Evolutionary conservation across 345 rosid species (phyloP).

Genomic region (Brassica nigra): DNA sequence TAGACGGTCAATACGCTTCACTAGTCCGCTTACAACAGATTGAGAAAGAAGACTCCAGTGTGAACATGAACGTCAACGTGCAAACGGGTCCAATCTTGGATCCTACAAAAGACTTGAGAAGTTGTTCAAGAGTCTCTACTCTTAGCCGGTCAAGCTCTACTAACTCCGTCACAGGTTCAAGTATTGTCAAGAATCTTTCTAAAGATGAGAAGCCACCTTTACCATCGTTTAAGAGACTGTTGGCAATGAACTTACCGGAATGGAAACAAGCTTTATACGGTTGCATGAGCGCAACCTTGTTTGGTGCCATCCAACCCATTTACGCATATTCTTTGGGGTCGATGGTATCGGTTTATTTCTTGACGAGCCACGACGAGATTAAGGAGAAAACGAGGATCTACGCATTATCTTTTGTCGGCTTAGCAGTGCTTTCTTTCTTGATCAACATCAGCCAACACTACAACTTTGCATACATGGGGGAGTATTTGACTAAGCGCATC

Average conservation of each 20-base stretch:
- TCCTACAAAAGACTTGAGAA: conserved; percentile 37
- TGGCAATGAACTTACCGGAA: conserved; percentile 60
- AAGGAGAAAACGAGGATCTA: conserved; percentile 50
- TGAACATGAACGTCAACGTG: conserved; percentile 34
- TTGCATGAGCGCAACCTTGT: conserved; percentile 49
- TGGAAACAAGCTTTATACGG: conserved; percentile 67
- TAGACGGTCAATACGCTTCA: conserved; percentile 75
- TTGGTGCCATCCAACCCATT: conserved; percentile 58
- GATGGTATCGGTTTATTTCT: conserved; percentile 53
- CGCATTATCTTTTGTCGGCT: conserved; percentile 44
- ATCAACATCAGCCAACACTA: conserved; percentile 58
- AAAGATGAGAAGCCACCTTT: conserved; percentile 34
- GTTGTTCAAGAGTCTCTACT: conserved; percentile 39
- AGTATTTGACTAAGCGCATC: conserved; percentile 61
- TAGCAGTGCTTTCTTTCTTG: conserved; percentile 47
- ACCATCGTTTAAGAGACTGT: conserved; percentile 61
- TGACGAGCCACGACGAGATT: conserved; percentile 47
- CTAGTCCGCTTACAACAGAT: conserved; percentile 60
- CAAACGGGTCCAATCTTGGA: not conserved
- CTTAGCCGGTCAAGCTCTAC: conserved; percentile 38
- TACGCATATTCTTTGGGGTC: conserved; percentile 49
- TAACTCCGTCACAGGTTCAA: conserved; percentile 34
- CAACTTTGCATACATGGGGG: conserved; percentile 64
- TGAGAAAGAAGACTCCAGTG: conserved; percentile 32
- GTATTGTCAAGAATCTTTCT: not conserved